Evolutionary conservation across 2,329 filamentous ascomycete species (phyloP), one percentile per base, ranked within the genome.

Genomic region (Periconia macrospinosa): DNA sequence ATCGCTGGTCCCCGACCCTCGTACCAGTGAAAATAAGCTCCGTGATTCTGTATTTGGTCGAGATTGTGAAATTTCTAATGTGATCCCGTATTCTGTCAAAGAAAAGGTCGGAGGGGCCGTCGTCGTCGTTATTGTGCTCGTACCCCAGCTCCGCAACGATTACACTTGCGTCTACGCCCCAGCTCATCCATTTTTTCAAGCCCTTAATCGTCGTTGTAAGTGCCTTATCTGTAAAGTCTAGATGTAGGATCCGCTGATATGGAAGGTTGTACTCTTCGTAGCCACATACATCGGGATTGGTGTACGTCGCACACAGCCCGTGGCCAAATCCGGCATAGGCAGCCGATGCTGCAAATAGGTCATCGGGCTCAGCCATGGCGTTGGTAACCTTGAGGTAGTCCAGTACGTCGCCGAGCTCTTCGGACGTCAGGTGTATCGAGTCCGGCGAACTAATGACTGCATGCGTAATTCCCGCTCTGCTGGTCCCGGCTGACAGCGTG

Each of bases 401-500:
- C 20, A 51, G 30, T 45, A 51, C 42, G 42, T 51, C 49, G 27
- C 20, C 44, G 23, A 51, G 27, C 41, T 51, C 49, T 19, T 45
- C 27, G n/a, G 19, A 8, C 27, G 42, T 45, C 37, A 51, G 30
- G 41, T 30, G 23, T 40, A 51, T 51, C 14, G 37, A 42, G 27
- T 51, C 49, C 44, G 49, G 49, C 30, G 49, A 51, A 18, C 41
- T 51, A 40, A 51, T 43, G 18, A 51, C 49, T 20, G 49, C 42
- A 27, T 45, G 49, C 18, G 49, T 51, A 30, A 51, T 27, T n/a
- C 41, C 20, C 41, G 41, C 41, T 17, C 41, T 44, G 18, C 41
- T 44, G 13, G 15, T 44, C 41, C 19, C 41, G 41, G 41, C 41
- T 44, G 19, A 17, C n/a, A 44, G 41, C 20, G 41, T 20, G 41